Evolutionary conservation across 2,329 filamentous ascomycete species (phyloP), one percentile per base, ranked within the genome.

Genomic region (Rutstroemia sp.): DNA sequence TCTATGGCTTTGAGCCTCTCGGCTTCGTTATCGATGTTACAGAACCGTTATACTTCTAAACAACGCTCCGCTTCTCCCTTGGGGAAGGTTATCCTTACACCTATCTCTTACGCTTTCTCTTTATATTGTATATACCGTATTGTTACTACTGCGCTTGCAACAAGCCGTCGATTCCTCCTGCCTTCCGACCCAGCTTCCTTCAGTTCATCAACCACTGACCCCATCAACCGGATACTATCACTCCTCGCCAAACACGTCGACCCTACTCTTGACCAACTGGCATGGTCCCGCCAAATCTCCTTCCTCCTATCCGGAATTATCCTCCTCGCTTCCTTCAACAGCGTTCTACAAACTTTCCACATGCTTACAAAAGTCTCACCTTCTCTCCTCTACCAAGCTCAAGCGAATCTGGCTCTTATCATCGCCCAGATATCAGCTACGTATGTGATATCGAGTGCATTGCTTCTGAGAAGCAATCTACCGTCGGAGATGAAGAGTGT

Each of bases 51-150:
- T 25, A 79, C 81, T 2, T 80, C 80, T 10, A 85, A 87, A 57
- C 78, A 82, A 36, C 82, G 86, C 47, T 82, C 87, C 1, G 80
- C 83, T 34, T 92, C 89, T 0, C 69, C 78, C 0, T 59, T 84
- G 14, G 90, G 90, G 5, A 82, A 81, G 47, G 59, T 89, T 1
- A 70, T 89, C 39, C 75, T 86, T 25, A 68, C 81, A 14, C 84
- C 73, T 1, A 80, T 77, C 59, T 78, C 84, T 45, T 87, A 88
- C 61, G 71, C 77, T 21, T 95, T 95, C 70, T 85, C 88, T 54
- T 61, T 87, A 49, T 95, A 95, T 76, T 95, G 90, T 74, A 73
- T 92, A 36, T 95, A 94, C 72, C 87, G 90, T 54, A 87, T 95
- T 61, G 69, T 81, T 17, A 87, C 89, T 1, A 94, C 88, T 0